Percentiles rank a stretch among this genome's conserved stretches.
These are phyloP conservation scores for Tetracladium maxilliforme DNA, from an alignment of 2,329 filamentous ascomycete genomes.

Conservation along the genomic window DNA sequence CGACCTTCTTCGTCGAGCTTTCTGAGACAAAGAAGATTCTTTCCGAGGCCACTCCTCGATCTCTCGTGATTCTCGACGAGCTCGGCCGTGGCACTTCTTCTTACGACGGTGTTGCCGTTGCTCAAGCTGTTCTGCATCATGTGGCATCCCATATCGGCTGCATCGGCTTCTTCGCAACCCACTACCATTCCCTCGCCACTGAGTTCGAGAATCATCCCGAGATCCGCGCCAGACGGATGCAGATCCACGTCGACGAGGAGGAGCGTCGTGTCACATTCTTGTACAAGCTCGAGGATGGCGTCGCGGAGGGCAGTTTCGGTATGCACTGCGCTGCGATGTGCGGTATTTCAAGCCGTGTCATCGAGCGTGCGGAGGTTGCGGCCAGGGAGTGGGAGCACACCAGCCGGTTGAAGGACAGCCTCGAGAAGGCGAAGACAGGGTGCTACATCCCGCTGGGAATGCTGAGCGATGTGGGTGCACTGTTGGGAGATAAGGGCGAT, in stretches of 20 bases:
- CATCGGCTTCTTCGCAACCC: constrained; percentile 91
- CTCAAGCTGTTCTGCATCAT: constrained; percentile 93
- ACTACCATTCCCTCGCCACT: constrained; percentile 86
- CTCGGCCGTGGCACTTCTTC: constrained; percentile 88
- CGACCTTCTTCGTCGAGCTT: constrained; percentile 94
- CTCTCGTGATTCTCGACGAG: constrained; percentile 92
- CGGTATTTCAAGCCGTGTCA: constrained; percentile 70
- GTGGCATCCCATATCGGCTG: constrained; percentile 87
- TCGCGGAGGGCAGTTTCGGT: constrained; percentile 91
- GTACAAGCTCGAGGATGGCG: constrained; percentile 84
- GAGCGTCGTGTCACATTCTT: constrained; percentile 86
- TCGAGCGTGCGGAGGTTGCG: constrained; percentile 76
- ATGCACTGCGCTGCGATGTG: constrained; percentile 99
- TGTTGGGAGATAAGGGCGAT: constrained; percentile 28
- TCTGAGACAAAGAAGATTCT: constrained; percentile 98
- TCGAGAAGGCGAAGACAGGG: constrained; percentile 66
- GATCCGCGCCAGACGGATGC: constrained; percentile 77
- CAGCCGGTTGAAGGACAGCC: constrained; percentile 71
- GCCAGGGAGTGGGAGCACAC: constrained; percentile 94
- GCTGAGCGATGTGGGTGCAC: constrained; percentile 72
- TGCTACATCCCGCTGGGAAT: constrained; percentile 75
- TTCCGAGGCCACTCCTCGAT: constrained; percentile 82
- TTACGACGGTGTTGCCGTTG: constrained; percentile 93
- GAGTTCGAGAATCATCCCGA: constrained; percentile 88
- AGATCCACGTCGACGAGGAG: constrained; percentile 79